These are phyloP conservation scores for Claviceps spartinae DNA, from an alignment of 2,329 filamentous ascomycete species.

Conservation along the genomic window DNA sequence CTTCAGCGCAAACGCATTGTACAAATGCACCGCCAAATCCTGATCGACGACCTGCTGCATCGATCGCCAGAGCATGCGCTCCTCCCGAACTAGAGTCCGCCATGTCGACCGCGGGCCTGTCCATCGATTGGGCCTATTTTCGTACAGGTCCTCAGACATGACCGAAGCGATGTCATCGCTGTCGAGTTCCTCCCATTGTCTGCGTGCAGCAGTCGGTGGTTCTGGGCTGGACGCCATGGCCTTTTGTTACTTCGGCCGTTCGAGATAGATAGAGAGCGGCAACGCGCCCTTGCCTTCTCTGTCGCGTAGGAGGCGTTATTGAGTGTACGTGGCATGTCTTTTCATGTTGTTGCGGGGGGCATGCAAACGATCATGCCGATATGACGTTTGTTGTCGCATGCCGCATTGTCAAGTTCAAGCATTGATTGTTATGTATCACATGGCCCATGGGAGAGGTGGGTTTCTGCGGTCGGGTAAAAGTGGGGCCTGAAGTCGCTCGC, in stretches of 20 bases:
- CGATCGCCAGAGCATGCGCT: constrained; percentile 48
- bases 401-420: too few relatives aligned
- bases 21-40: constrained; percentile 65
- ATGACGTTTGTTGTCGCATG: too few relatives aligned
- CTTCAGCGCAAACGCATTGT: constrained; percentile 62
- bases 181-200: constrained; percentile 27
- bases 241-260: background rate
- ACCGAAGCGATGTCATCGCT: constrained; percentile 34
- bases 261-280: too few relatives aligned
- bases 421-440: too few relatives aligned
- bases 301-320: too few relatives aligned
- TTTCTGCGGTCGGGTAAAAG: too few relatives aligned
- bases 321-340: too few relatives aligned
- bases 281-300: background rate
- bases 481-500: too few relatives aligned
- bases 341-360: too few relatives aligned
- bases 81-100: constrained; percentile 45
- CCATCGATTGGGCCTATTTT: constrained; percentile 57
- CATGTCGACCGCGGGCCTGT: constrained; percentile 54
- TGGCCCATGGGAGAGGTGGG: too few relatives aligned
- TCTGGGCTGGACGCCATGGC: background rate
- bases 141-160: constrained; percentile 31
- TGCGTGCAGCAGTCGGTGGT: background rate
- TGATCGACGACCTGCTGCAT: constrained; percentile 49
- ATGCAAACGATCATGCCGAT: too few relatives aligned